Percentiles rank a stretch among this genome's conserved stretches.
Evolutionary conservation across 805 yeast genomes (phyloP).

Genomic region (Lipomyces orientalis): DNA sequence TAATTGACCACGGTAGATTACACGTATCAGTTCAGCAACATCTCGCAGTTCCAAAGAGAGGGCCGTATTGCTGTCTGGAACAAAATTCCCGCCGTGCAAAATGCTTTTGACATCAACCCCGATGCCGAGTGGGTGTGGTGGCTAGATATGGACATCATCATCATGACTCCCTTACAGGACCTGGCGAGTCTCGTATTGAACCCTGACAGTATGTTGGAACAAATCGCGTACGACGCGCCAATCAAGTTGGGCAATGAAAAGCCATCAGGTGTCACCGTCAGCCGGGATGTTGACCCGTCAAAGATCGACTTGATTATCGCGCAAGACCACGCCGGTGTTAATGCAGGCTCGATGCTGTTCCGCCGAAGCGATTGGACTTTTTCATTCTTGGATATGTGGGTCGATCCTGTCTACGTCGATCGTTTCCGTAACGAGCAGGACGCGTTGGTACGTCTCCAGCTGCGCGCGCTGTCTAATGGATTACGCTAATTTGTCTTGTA

Average conservation of each 20-base stretch:
- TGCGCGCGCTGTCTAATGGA: not conserved
- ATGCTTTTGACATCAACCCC: constrained; percentile 43
- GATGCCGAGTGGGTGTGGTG: constrained; percentile 50
- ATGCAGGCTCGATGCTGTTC: constrained; percentile 76
- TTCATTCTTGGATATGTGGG: constrained; percentile 76
- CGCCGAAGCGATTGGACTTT: constrained; percentile 75
- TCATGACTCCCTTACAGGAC: constrained; percentile 44
- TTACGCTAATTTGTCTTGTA: not conserved
- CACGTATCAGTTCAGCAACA: constrained; percentile 40
- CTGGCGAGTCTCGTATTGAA: constrained; percentile 41
- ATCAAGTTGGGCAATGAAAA: constrained; percentile 18
- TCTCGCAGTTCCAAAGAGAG: constrained; percentile 33
- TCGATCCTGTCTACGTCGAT: constrained; percentile 86
- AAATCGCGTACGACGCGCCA: constrained; percentile 35
- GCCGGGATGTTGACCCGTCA: constrained; percentile 12
- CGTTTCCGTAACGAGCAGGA: constrained; percentile 74
- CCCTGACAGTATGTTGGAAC: constrained; percentile 39
- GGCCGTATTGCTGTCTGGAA: constrained; percentile 40
- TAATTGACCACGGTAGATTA: constrained; percentile 24
- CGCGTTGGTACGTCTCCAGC: constrained; percentile 56
- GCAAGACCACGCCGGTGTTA: constrained; percentile 88
- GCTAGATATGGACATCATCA: constrained; percentile 46
- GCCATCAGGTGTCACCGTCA: constrained; percentile 10
- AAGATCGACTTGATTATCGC: constrained; percentile 68
- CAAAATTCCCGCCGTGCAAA: constrained; percentile 45